Conservation (phyloP, 495 filamentous ascomycete genomes). For the Aspergillus affinis region DNA sequence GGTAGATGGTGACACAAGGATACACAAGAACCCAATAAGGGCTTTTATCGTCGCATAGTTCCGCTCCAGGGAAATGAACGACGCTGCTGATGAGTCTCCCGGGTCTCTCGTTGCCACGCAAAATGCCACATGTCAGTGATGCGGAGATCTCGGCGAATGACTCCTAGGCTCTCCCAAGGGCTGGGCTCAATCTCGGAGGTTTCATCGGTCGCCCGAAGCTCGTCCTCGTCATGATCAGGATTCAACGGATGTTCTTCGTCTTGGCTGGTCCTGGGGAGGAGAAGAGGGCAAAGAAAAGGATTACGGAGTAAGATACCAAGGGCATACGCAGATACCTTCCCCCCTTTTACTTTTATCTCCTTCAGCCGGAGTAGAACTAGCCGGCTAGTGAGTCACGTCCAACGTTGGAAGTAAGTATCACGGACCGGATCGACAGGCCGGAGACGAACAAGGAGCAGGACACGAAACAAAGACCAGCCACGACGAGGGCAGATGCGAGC, state of each 20-base stretch:
- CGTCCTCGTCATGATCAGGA: not conserved
- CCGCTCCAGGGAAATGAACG: not conserved
- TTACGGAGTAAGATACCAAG: no score
- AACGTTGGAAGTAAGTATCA: not conserved
- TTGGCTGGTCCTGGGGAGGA: no score
- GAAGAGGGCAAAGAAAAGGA: no score
- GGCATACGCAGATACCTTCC: no score
- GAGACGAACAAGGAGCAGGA: not conserved
- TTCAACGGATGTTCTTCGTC: no score
- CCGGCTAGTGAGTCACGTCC: not conserved
- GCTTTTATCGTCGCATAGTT: not conserved
- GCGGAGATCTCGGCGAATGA: not conserved
- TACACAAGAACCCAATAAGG: not conserved
- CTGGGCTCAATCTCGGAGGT: not conserved
- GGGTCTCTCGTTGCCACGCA: not conserved
- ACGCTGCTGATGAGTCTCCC: not conserved
- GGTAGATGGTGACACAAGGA: not conserved
- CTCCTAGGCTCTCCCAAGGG: not conserved
- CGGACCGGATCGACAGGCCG: not conserved
- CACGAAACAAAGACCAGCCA: conserved; percentile 2
- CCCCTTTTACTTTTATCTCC: no score
- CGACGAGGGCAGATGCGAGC: not conserved
- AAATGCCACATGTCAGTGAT: not conserved
- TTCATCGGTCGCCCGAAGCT: not conserved
- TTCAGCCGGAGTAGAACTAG: no score